Conservation (phyloP, 2,329 filamentous ascomycete genomes). For the Stachybotrys elegans region DNA sequence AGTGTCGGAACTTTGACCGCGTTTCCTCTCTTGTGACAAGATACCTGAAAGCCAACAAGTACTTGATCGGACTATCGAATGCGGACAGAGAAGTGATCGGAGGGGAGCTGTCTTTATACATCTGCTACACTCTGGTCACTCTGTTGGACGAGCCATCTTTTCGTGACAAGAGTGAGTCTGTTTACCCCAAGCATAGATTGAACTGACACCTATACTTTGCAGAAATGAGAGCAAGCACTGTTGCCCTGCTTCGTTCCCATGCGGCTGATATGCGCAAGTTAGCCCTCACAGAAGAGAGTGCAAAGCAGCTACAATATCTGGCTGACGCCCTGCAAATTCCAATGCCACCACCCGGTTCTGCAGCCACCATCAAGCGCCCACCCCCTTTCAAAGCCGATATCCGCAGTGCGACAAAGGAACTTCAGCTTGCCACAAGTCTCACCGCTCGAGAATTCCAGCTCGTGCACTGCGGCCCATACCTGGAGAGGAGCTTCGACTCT, state of each 20-base stretch:
- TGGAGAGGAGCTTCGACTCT: conserved; percentile 70
- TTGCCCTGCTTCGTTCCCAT: too few relatives aligned
- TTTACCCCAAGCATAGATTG: too few relatives aligned
- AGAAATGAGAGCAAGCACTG: too few relatives aligned
- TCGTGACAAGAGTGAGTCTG: too few relatives aligned
- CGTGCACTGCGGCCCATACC: conserved; percentile 63
- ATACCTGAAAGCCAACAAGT: conserved; percentile 44
- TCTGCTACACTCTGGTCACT: conserved; percentile 32
- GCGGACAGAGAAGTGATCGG: conserved; percentile 21
- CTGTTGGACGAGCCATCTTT: too few relatives aligned
- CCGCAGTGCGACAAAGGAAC: conserved; percentile 1
- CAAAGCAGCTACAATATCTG: too few relatives aligned
- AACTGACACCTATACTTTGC: too few relatives aligned
- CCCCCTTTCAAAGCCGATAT: background rate
- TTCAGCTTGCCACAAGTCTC: conserved; percentile 3
- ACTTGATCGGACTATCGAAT: conserved; percentile 36
- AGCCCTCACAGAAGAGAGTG: too few relatives aligned
- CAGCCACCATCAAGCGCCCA: background rate
- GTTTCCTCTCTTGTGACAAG: conserved; percentile 35
- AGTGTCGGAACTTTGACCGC: conserved; percentile 40
- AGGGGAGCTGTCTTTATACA: conserved; percentile 28
- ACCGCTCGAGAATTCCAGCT: conserved; percentile 51
- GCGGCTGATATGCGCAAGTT: too few relatives aligned
- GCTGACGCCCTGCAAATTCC: too few relatives aligned
- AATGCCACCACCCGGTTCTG: too few relatives aligned